Evolutionary conservation across 192 early-diverging fungal species (phyloP), one percentile per base, ranked within the genome.

Genomic region (Dissophora globulifera): DNA sequence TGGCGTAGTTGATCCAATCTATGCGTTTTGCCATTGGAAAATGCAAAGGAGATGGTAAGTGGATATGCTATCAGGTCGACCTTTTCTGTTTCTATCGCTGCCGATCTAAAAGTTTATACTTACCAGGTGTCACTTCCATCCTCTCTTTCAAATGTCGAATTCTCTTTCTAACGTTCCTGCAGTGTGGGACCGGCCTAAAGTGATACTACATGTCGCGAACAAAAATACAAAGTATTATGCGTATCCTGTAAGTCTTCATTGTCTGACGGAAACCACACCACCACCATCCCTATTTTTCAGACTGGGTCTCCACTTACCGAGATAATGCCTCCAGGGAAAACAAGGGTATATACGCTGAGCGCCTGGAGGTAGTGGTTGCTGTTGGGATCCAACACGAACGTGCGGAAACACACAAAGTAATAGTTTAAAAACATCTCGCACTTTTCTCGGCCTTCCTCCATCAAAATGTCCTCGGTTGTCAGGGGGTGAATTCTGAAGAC

Each of bases 351-450:
- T 42, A 82, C 69, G 32, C 67, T 86, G 26, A 81, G 64, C 12
- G 85, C 70, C 23, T 67, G 61, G 31, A 86, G 42, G 26, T 65
- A 75, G 30, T 68, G 68, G 22, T 69, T 55, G 57, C 67, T 74
- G 52, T 67, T 54, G 10, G 41, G 69, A 43, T 82, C 70, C 26
- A 70, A 32, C 16, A 83, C 81, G 63, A 82, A 89, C 1, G 84
- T 86, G 27, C 92, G 85, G 61, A 94, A 94, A 65, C 88, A 88
- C 12, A 95, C 85, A 84, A 95, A 94, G 61, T 93, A 93, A 82
- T 98, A 98, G 76, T 92, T 89, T 51, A 82, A 83, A 78, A 95
- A 98, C 30, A 91, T 82, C 79, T 98, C 95, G 69, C 88, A 90
- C 67, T 93, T 97, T 68, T 98, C 96, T 30, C 94, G 87, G 3